Evolutionary conservation across 805 yeast genomes (phyloP), one percentile per base, ranked within the genome.

Genomic region (Metschnikowia dekortorum): DNA sequence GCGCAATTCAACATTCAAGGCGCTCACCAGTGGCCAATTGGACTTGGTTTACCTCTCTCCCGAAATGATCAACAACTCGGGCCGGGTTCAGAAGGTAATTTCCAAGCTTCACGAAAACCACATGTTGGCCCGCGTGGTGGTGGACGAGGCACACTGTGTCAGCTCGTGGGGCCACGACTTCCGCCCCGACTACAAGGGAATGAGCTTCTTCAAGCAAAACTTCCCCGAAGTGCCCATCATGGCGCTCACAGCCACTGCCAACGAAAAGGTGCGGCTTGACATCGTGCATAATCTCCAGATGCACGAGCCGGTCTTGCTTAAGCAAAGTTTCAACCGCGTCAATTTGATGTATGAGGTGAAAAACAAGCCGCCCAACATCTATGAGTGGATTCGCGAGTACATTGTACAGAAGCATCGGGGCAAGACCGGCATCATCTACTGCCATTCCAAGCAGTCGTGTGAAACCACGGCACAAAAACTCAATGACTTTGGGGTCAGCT

Each of bases 141-240:
- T 94, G 41, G 99, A 94, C 69, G 99, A 89, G 64, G 99, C 99
- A 0, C 99, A 94, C 69, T 94, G 99, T 76, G 96, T 94, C 41
- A 89, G 96, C 47, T 86, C 95, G 9, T 94, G 99, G 99, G 99
- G 99, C 18, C 99, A 94, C 68, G 99, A 94, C 67, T 94, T 94
- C 66, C 76, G 99, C 47, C 97, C 98, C 0, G 98, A 94, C 66
- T 94, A 94, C 70, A 88, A 90, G 60, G 86, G 84, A 9, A 74
- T 94, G 62, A 81, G 82, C 34, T 78, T 76, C 56, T 87, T 94
- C 66, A 89, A 89, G 61, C 66, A 70, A 16, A 78, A 81, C 44
- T 94, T 79, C 62, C 95, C 96, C 0, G 78, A 78, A 46, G 81
- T 89, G 5, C 99, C 99, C 1, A 74, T 94, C 53, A 90, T 94